Base-by-base conservation (phyloP, 1,284 basidiomycete genomes). In the Tetrapyrgos nigripes region DNA sequence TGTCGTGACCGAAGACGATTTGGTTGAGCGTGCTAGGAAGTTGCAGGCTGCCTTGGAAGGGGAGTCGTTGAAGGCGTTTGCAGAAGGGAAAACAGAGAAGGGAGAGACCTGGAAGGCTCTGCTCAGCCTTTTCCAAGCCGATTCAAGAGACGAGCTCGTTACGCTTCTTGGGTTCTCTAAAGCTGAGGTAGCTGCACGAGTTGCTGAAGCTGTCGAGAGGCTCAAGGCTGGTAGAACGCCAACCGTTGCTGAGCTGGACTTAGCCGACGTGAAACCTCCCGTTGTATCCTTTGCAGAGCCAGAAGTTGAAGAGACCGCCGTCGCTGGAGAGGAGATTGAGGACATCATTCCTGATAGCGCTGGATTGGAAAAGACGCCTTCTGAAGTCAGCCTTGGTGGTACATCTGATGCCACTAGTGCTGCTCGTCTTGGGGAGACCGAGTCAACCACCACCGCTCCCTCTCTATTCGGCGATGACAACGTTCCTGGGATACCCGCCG, bases 131-230 rank as follows among this genome's bases (percentile, higher is more conserved):
- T 98, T 98, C 85, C 87, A 88, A 63, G 89, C 95, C 0, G 86
- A 96, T 73, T 94, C 93, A 14, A 82, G 93, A 58, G 93, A 97
- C 35, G 95, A 98, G 73, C 83, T 99, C 11, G 89, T 99, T 48
- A 90, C 90, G 1, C 79, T 98, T 1, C 86, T 99, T 23, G 97
- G 97, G 1, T 98, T 97, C 74, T 96, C 93, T 10, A 97, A 97
- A 75, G 86, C 86, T 26, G 93, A 97, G 64, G 86, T 97, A 14
- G 89, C 89, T 2, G 77, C 80, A 2, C 89, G 91, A 62, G 93
- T 98, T 13, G 85, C 88, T 17, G 89, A 93, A 63, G 94, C 95
- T 3, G 85, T 97, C 51, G 85, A 90, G 50, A 88, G 85, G 63
- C 81, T 96, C 64, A 87, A 87, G 72, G 77, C 78, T 26, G 61